Evolutionary conservation across 2,329 filamentous ascomycete species (phyloP).

Genomic region (Fusarium sp.): DNA sequence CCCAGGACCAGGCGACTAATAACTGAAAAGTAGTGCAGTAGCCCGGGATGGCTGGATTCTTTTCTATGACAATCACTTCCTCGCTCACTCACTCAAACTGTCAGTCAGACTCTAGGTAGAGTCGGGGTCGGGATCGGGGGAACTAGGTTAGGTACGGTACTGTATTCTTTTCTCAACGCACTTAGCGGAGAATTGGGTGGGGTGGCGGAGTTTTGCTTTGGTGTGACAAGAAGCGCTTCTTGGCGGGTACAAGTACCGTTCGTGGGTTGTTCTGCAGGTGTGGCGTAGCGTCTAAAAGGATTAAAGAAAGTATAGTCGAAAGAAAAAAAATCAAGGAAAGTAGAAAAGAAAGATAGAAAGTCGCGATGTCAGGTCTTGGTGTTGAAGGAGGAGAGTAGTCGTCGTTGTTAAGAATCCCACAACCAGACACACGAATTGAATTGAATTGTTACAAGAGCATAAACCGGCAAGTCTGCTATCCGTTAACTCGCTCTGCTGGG

Average conservation of each 20-base stretch:
- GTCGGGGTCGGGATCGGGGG: neutral
- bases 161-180: conserved; percentile 6
- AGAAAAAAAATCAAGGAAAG: neutral
- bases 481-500: conserved; percentile 24
- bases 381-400: conserved; percentile 3
- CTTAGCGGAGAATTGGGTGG: conserved; percentile 35
- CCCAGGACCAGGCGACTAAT: conserved; percentile 16
- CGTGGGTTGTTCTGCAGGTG: conserved; percentile 1
- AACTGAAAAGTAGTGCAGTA: neutral
- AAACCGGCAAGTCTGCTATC: conserved; percentile 26
- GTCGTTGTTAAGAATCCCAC: conserved; percentile 5
- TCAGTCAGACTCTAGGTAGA: conserved; percentile 9
- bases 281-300: conserved; percentile 1
- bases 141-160: neutral
- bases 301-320: neutral
- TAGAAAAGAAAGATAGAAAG: neutral
- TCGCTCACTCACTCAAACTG: conserved; percentile 5
- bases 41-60: neutral
- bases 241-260: conserved; percentile 23
- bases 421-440: conserved; percentile 5
- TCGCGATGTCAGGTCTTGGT: conserved; percentile 5
- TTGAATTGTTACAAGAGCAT: conserved; percentile 7
- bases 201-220: conserved; percentile 41
- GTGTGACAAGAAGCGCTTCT: conserved; percentile 32
- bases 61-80: conserved; percentile 29